Base-by-base conservation (phyloP, 352 stramenopile genomes). In the Globisporangium uncinulatum region DNA sequence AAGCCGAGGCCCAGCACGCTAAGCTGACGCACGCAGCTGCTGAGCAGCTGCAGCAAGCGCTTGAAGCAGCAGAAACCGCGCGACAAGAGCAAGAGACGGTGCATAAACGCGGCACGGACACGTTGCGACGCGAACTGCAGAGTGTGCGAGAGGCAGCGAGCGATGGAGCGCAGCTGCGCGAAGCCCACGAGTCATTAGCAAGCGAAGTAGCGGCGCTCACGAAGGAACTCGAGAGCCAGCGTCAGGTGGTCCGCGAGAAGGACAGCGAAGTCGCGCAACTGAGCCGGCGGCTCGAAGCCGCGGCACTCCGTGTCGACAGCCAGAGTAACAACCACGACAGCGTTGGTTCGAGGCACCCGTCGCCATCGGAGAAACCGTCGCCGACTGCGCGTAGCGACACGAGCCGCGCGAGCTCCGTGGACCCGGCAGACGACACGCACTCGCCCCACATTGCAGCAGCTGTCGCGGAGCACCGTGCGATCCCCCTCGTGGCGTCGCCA, bases 181-280 rank as follows among this genome's bases (percentile, higher is more conserved):
- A 19, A 9, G 58, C 50, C 32, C 83, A 83, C 46, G 68, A 68
- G 36, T 43, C 36, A 10, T 56, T 90, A 11, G 54, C 61, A 31
- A 20, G 54, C 4, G 63, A 81, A 5, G 44, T 84, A 20, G 24
- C 58, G 6, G 24, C 37, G 1, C 54, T 88, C 9, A 73, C 69
- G 59, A 73, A 76, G 37, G 65, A 77, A 6, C 39, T 76, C 10
- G 59, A 64, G 29, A 61, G 51, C 10, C 76, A 83, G 55, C 75
- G 63, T 8, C 66, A 82, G 21, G 57, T 59, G 1, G 65, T 70
- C 9, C 63, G 73, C 36, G 65, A 84, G 54, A 89, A 89, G 57
- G 69, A 88, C 36, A 41, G 63, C 8, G 75, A 91, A 55, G 66
- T 89, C 10, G 63, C 51, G 6, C 48, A 77, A 44, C 67, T 91